Evolutionary conservation across 768 basidiomycete genomes (phyloP), one percentile per base, ranked within the genome.

Genomic region (Suillus tomentosus): DNA sequence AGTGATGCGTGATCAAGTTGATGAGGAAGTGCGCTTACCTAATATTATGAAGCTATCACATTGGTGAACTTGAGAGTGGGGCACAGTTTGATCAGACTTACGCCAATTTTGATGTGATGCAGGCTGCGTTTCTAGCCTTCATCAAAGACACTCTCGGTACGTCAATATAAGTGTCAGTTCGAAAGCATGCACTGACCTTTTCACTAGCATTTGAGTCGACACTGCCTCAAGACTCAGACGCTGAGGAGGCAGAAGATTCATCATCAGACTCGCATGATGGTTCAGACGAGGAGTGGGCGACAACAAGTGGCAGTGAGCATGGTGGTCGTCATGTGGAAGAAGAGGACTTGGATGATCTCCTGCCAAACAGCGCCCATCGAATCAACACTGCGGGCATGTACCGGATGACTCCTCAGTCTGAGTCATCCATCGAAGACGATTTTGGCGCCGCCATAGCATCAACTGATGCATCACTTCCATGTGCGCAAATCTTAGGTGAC

Each of bases 401-500:
- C 19, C 0, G 3, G 43, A 45, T 45, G 43, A 45, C 43, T 45
- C 43, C 43, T 19, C 43, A 45, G 43, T 45, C 43, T 45, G 43
- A 45, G 43, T 45, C 43, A 45, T 45, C 9, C 19, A n/a, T 45
- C 1, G 3, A n/a, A 45, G 9, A 19, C 17, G 43, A 3, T 0
- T 2, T 19, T 8, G 36, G 9, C 9, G 36, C 43, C 3, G 17
- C 42, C 19, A 5, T 43, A 43, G 17, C 43, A 43, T 45, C 19
- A n/a, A n/a, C 3, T n/a, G 19, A 45, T 45, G 43, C 87, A 75
- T 98, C 95, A 0, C 27, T 27, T 27, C 27, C 27, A 37, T 37
- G 36, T 37, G 36, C 36, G 9, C 36, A 1, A 1, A 1, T 37
- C 36, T 37, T 37, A 37, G 36, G 36, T 37, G 39, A 40, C 14